Evolutionary conservation across 768 basidiomycete species (phyloP), one percentile per base, ranked within the genome.

Genomic region (Megacollybia marginata): DNA sequence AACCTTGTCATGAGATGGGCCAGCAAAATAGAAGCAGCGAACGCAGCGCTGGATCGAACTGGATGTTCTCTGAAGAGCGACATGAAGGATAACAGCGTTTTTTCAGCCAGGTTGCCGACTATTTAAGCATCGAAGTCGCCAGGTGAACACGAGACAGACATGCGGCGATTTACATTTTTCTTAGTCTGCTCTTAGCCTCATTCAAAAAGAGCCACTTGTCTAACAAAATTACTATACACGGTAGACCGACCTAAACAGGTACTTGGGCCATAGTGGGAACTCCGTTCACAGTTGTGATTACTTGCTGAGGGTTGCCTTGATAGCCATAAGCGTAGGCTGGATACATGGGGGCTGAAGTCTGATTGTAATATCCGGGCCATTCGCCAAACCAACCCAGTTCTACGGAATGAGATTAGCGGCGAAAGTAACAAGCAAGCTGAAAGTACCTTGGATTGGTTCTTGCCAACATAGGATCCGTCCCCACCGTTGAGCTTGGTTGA

Each of bases 351-450:
- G 58, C 61, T 40, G 38, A 40, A 32, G 61, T 58, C 2, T 69
- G 69, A 46, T 76, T 74, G 50, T 76, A 77, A 59, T 79, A 83
- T 35, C 82, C 83, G 19, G 85, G 84, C 55, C 69, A 69, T 69
- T 89, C 81, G 44, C 79, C 79, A 57, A 83, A 89, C 88, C 88
- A 89, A 1, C 82, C 83, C 9, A 90, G 72, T 55, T 88, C 84
- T 70, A 64, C 56, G 52, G 72, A 66, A 28, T 28, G 50, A 65
- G 58, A 52, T 61, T 57, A 20, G 52, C 23, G 23, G 23, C 23
- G 23, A 28, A 28, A 28, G 23, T 28, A 18, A 11, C n/a, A 32
- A 23, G 8, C 48, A 15, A 23, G 33, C 20, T n/a, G 32, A n/a
- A 23, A 65, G 44, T 44, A 75, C 75, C 74, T 62, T 70, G 65